A percentile compares a stretch with the other conserved stretches of the same genome.
Conservation (phyloP, 2,329 filamentous ascomycete genomes). For the Ophiosphaerella herpotricha region DNA sequence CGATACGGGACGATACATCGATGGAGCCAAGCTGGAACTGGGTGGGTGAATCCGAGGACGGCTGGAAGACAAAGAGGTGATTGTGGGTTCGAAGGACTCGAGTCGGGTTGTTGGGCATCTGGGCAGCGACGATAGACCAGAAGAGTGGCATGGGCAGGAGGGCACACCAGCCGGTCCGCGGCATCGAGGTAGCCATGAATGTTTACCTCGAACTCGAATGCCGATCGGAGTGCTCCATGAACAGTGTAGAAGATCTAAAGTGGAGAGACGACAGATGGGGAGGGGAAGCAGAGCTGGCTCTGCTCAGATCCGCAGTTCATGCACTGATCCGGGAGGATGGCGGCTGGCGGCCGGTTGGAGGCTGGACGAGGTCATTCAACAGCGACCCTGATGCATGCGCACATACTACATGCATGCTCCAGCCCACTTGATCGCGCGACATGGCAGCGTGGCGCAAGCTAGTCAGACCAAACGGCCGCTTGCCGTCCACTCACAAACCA, state of each 20-base stretch:
- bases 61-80: slow-evolving; percentile 72
- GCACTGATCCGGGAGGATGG: slow-evolving; percentile 27
- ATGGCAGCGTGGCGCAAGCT: slow-evolving; percentile 5
- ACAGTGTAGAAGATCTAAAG: slow-evolving; percentile 20
- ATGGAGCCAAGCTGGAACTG: slow-evolving; percentile 65
- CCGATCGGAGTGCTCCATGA: slow-evolving; percentile 21
- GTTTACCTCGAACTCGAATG: slow-evolving; percentile 29
- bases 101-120: slow-evolving; percentile 78
- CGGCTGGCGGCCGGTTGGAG: slow-evolving; percentile 28
- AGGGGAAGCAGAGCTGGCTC: slow-evolving; percentile 13
- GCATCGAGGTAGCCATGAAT: background rate
- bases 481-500: slow-evolving; percentile 16
- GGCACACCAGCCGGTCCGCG: slow-evolving; percentile 3
- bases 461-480: slow-evolving; percentile 14
- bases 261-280: slow-evolving; percentile 12
- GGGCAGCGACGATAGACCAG: slow-evolving; percentile 30
- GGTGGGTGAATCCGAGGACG: slow-evolving; percentile 52
- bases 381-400: slow-evolving; percentile 28
- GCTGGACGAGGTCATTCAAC: slow-evolving; percentile 33
- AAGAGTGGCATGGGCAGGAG: slow-evolving; percentile 8
- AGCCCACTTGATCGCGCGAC: slow-evolving; percentile 27
- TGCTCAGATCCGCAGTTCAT: slow-evolving; percentile 39
- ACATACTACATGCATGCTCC: slow-evolving; percentile 2
- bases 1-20: slow-evolving; percentile 65
- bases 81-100: slow-evolving; percentile 66